Evolutionary conservation across 2,329 filamentous ascomycete genomes (phyloP).

Genomic region (Penicillium nordicum): DNA sequence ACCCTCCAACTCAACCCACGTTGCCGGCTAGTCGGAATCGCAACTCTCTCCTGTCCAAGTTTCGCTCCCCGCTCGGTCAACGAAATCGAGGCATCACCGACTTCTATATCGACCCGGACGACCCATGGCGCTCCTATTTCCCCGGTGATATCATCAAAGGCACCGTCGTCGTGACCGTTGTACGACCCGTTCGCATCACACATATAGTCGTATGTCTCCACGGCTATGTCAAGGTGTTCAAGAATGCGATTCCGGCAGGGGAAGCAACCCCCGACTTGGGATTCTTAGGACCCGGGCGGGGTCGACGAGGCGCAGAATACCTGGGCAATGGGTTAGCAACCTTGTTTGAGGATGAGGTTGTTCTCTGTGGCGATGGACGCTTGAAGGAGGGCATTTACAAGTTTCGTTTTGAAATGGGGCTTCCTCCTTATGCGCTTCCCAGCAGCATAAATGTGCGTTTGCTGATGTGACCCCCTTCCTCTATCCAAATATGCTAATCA

Average conservation of each 20-base stretch:
- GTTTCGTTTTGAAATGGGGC: constrained; percentile 62
- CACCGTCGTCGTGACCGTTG: constrained; percentile 57
- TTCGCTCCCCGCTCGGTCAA: constrained; percentile 54
- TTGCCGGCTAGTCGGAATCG: constrained; percentile 41
- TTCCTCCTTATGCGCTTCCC: constrained; percentile 59
- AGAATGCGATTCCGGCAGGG: constrained; percentile 56
- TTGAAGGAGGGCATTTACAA: constrained; percentile 63
- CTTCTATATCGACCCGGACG: constrained; percentile 60
- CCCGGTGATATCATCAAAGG: constrained; percentile 62
- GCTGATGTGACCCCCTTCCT: constrained; percentile 4
- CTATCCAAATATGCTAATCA: constrained; percentile 2
- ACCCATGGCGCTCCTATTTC: constrained; percentile 60
- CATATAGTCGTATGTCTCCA: constrained; percentile 62
- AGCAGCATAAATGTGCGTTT: constrained; percentile 87
- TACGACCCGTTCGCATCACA: constrained; percentile 60
- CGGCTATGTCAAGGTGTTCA: constrained; percentile 64
- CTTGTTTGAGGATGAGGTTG: constrained; percentile 62
- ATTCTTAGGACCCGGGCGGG: constrained; percentile 53
- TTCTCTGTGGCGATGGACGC: constrained; percentile 62
- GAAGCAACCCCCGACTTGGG: constrained; percentile 51
- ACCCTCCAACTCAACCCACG: constrained; percentile 32
- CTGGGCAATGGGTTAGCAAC: constrained; percentile 63
- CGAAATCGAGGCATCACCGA: constrained; percentile 57
- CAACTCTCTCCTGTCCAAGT: constrained; percentile 49
- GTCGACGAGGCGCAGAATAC: constrained; percentile 52